phyloP scores from a whole-genome alignment of 2,329 filamentous ascomycete genomes.

The Tolypocladium nubicola region DNA sequence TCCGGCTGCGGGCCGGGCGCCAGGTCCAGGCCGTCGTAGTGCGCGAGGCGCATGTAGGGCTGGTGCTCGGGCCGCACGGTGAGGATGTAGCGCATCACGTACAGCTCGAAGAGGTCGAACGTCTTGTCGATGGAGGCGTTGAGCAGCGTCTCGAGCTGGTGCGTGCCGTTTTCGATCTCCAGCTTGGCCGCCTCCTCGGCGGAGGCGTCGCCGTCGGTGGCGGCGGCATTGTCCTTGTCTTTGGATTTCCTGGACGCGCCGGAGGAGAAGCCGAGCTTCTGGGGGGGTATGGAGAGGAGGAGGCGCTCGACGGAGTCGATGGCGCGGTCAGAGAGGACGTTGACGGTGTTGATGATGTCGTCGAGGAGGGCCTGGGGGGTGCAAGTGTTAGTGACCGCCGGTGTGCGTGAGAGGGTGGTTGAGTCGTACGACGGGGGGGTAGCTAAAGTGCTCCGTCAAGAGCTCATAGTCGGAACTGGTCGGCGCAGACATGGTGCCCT shows the following conservation, averaged over 20 bases:
- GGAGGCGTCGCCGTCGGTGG: slow-evolving; percentile 7
- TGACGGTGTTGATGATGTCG: slow-evolving; percentile 95
- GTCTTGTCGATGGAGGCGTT: slow-evolving; percentile 75
- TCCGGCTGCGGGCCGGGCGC: slow-evolving; percentile 9
- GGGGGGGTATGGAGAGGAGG: slow-evolving; percentile 62
- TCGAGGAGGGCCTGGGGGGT: slow-evolving; percentile 70
- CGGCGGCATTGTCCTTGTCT: slow-evolving; percentile 16
- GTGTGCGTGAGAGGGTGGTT: not conserved
- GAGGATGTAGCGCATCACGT: slow-evolving; percentile 77
- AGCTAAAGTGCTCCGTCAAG: slow-evolving; percentile 91
- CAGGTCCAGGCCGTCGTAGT: slow-evolving; percentile 65
- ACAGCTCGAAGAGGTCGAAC: slow-evolving; percentile 82
- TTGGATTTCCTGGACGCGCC: slow-evolving; percentile 9
- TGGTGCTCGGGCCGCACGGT: slow-evolving; percentile 58
- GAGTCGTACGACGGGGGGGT: slow-evolving; percentile 71
- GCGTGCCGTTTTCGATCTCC: slow-evolving; percentile 82
- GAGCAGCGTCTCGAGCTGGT: slow-evolving; percentile 73
- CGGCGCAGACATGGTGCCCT: slow-evolving; percentile 18
- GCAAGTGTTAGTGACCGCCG: not conserved
- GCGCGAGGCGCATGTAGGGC: slow-evolving; percentile 69
- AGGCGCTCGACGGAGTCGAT: slow-evolving; percentile 80
- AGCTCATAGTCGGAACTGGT: slow-evolving; percentile 50
- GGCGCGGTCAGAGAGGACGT: slow-evolving; percentile 83
- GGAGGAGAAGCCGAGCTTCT: slow-evolving; percentile 68
- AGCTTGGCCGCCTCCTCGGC: slow-evolving; percentile 30